Evolutionary conservation across 2,329 filamentous ascomycete species (phyloP).

Genomic region (Trichothecium roseum): DNA sequence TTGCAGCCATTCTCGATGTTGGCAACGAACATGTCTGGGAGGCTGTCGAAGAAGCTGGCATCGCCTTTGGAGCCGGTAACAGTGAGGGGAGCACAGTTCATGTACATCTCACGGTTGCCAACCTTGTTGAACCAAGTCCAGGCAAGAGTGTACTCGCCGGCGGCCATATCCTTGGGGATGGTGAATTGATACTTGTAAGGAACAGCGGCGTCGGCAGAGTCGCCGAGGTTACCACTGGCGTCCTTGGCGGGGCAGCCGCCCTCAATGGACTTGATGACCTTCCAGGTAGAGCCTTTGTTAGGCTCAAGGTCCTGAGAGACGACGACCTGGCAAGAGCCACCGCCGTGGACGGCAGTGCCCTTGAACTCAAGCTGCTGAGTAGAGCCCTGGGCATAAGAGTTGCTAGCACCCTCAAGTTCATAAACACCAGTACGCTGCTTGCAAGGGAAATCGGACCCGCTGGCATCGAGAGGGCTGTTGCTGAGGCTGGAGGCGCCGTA

Average conservation of each 20-base stretch:
- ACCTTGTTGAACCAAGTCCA: constrained; percentile 95
- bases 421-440: constrained; percentile 36
- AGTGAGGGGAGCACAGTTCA: constrained; percentile 78
- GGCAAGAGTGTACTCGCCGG: constrained; percentile 70
- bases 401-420: constrained; percentile 35
- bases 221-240: constrained; percentile 45
- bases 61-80: constrained; percentile 45
- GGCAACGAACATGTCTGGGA: constrained; percentile 63
- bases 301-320: constrained; percentile 69
- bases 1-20: constrained; percentile 49
- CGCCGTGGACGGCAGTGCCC: constrained; percentile 73
- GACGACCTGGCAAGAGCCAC: constrained; percentile 84
- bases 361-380: constrained; percentile 46
- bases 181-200: constrained; percentile 56
- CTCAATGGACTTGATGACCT: constrained; percentile 80
- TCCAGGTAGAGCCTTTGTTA: constrained; percentile 59
- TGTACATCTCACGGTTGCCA: constrained; percentile 94
- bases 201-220: constrained; percentile 28
- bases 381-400: constrained; percentile 42
- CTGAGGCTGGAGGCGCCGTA: constrained; percentile 31
- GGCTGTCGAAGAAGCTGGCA: constrained; percentile 42
- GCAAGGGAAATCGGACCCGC: constrained; percentile 72
- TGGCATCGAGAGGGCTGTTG: constrained; percentile 53
- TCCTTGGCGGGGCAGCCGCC: constrained; percentile 69
- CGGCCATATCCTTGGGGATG: constrained; percentile 60